These are phyloP conservation scores for Angomonas deanei DNA, from an alignment of 208 protist species.

Conservation along the genomic window DNA sequence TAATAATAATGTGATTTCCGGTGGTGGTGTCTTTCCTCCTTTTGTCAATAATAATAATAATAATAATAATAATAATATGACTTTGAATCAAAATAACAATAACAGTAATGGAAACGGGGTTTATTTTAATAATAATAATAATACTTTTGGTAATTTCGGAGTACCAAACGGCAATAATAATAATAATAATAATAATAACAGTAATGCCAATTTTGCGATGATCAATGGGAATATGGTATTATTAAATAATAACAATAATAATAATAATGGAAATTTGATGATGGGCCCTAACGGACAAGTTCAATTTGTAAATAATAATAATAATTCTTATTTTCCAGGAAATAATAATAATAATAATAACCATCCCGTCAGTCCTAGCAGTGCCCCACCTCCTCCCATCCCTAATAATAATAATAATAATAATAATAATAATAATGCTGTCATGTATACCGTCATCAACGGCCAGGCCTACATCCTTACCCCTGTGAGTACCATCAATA, in stretches of 20 bases:
- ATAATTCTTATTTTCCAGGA: background rate
- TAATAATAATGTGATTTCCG: no score
- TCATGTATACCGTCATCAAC: background rate
- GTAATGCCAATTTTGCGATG: background rate
- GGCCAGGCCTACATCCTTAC: background rate
- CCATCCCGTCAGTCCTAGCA: background rate
- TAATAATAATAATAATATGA: no score
- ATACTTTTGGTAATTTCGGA: background rate
- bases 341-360: slow-evolving; percentile 5
- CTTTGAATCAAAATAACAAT: background rate
- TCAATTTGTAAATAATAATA: background rate
- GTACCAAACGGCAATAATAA: background rate
- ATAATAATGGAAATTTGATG: background rate
- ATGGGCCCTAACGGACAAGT: background rate
- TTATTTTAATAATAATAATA: slow-evolving; percentile 8
- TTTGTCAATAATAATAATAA: background rate
- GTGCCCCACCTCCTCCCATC: no score
- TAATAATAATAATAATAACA: slow-evolving; percentile 4
- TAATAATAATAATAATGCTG: background rate
- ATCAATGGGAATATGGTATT: background rate
- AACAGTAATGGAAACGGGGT: slow-evolving; percentile 2
- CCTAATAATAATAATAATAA: slow-evolving; percentile 7
- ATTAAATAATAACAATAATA: slow-evolving; percentile 7
- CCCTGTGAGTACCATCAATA: background rate
- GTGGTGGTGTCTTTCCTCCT: no score